Evolutionary conservation across 2,329 filamentous ascomycete species (phyloP).

Genomic region (Fusarium nygamai): DNA sequence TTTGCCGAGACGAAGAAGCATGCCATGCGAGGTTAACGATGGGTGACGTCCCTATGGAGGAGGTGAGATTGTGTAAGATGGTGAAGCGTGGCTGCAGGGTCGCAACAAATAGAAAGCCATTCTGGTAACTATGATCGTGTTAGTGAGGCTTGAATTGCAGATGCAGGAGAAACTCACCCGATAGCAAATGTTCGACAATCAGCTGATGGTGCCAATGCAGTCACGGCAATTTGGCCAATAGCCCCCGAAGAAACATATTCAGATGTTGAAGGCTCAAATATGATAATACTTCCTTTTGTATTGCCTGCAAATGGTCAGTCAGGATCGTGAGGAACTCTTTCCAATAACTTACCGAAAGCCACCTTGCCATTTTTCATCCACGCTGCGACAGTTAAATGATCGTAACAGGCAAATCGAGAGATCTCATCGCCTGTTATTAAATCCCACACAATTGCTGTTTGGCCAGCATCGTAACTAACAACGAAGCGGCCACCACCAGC

Average conservation of each 20-base stretch:
- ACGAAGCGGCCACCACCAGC: slow-evolving; percentile 84
- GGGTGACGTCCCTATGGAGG: slow-evolving; percentile 83
- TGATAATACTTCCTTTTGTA: slow-evolving; percentile 87
- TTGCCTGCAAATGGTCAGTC: slow-evolving; percentile 70
- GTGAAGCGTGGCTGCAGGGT: slow-evolving; percentile 91
- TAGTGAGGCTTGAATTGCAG: slow-evolving; percentile 7
- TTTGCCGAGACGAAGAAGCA: slow-evolving; percentile 93
- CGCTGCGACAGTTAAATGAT: slow-evolving; percentile 81
- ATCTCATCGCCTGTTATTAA: slow-evolving; percentile 90
- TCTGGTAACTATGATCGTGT: slow-evolving; percentile 77
- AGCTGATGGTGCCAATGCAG: slow-evolving; percentile 84
- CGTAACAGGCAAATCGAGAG: slow-evolving; percentile 90
- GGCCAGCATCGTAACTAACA: slow-evolving; percentile 90
- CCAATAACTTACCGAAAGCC: slow-evolving; percentile 79
- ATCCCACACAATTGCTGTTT: slow-evolving; percentile 97
- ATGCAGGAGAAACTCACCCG: slow-evolving; percentile 67
- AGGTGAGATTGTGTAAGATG: slow-evolving; percentile 91
- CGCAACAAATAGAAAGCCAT: slow-evolving; percentile 91
- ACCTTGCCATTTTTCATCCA: slow-evolving; percentile 99
- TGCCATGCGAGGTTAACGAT: slow-evolving; percentile 93
- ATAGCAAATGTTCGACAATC: slow-evolving; percentile 97
- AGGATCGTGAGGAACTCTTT: neutral
- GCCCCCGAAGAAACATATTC: slow-evolving; percentile 92
- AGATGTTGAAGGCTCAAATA: slow-evolving; percentile 92
- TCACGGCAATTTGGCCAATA: slow-evolving; percentile 91